Conservation (phyloP, 306 rosid species). For the Cicer yamashitae region DNA sequence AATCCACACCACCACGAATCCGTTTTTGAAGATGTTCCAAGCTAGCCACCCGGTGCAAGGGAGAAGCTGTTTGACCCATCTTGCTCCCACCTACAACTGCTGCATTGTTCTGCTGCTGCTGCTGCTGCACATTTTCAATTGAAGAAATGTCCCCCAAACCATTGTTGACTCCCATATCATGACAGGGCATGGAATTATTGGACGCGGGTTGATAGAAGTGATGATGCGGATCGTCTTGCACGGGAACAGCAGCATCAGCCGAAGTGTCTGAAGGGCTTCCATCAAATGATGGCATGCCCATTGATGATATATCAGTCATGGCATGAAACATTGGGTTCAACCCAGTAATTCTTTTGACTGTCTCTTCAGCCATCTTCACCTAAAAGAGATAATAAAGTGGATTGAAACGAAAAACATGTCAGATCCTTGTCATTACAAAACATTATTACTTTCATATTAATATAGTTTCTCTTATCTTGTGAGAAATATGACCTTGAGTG, state of each 20-base stretch:
- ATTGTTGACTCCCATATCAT: slow-evolving; percentile 54
- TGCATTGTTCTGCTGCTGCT: slow-evolving; percentile 56
- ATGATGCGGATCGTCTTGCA: slow-evolving; percentile 66
- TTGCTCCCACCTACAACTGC: slow-evolving; percentile 58
- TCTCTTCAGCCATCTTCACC: slow-evolving; percentile 96
- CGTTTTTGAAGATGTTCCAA: slow-evolving; percentile 95
- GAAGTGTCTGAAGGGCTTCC: slow-evolving; percentile 84
- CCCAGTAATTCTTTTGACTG: slow-evolving; percentile 81
- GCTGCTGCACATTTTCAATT: slow-evolving; percentile 57
- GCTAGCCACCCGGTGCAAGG: slow-evolving; percentile 92
- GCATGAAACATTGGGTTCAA: slow-evolving; percentile 61
- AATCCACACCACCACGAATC: slow-evolving; percentile 62
- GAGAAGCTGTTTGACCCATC: slow-evolving; percentile 62
- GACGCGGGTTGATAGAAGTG: slow-evolving; percentile 61
- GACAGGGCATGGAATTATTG: slow-evolving; percentile 50
- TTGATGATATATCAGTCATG: slow-evolving; percentile 66
- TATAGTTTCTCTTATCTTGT: not conserved
- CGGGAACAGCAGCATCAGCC: slow-evolving; percentile 74
- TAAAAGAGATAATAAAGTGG: slow-evolving; percentile 47
- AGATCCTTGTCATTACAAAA: slow-evolving; percentile 10
- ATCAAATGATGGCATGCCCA: slow-evolving; percentile 63
- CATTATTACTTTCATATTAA: slow-evolving; percentile 2
- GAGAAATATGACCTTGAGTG: slow-evolving; percentile 9
- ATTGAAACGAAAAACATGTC: slow-evolving; percentile 30
- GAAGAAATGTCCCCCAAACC: slow-evolving; percentile 58